Evolutionary conservation across 2,329 filamentous ascomycete genomes (phyloP).

Genomic region (Penicillium sp.): DNA sequence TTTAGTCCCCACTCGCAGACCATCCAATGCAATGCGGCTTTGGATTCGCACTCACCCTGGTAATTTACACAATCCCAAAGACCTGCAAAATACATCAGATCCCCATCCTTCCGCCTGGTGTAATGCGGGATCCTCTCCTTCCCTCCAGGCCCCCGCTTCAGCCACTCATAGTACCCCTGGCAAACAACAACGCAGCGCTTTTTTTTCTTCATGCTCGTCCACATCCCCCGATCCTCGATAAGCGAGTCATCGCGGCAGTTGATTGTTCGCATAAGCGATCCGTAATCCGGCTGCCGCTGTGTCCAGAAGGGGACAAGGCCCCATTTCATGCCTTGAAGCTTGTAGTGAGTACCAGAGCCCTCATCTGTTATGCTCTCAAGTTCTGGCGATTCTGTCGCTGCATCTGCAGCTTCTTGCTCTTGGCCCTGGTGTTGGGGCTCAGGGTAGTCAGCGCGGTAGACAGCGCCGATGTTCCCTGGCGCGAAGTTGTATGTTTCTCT

Average conservation of each 20-base stretch:
- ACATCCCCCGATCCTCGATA: constrained; percentile 77
- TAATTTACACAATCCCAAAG: constrained; percentile 88
- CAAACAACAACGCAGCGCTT: constrained; percentile 88
- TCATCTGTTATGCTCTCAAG: background rate
- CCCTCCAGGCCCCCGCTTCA: constrained; percentile 72
- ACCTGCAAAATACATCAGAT: constrained; percentile 86
- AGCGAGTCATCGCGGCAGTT: constrained; percentile 94
- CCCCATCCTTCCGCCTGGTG: constrained; percentile 78
- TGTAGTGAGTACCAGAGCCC: constrained; percentile 59
- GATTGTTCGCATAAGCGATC: constrained; percentile 82
- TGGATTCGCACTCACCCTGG: constrained; percentile 59
- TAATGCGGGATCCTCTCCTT: constrained; percentile 87
- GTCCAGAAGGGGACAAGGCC: constrained; percentile 94
- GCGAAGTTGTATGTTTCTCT: constrained; percentile 91
- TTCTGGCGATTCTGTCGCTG: background rate
- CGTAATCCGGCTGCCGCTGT: constrained; percentile 78
- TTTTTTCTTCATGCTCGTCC: constrained; percentile 85
- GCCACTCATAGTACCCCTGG: constrained; percentile 96
- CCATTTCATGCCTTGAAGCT: constrained; percentile 94
- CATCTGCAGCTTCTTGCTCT: background rate
- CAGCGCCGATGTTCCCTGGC: constrained; percentile 80
- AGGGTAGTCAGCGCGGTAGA: constrained; percentile 73
- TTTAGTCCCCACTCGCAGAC: background rate
- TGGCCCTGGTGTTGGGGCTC: constrained; percentile 14
- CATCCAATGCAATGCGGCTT: background rate